phyloP scores from a whole-genome alignment of 805 yeast genomes.

The Brettanomyces custersianus region DNA sequence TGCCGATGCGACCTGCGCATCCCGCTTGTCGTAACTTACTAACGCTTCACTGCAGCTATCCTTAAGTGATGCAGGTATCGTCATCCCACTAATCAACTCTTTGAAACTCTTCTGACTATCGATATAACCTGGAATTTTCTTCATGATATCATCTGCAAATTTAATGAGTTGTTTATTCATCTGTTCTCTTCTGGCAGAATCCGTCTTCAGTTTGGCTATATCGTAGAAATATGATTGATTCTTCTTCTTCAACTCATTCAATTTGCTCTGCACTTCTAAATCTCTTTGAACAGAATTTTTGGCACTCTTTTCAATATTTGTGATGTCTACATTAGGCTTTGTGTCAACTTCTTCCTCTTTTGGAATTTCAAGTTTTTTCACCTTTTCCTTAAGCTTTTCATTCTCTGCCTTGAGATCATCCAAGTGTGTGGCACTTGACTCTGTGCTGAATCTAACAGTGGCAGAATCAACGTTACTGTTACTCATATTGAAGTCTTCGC shows the following conservation, averaged over 20 bases:
- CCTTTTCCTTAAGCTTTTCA: neutral
- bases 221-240: constrained; percentile 7
- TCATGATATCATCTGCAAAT: constrained; percentile 4
- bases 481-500: neutral
- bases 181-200: constrained; percentile 4
- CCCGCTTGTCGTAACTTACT: constrained; percentile 2
- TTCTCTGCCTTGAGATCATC: neutral
- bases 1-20: constrained; percentile 1
- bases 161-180: constrained; percentile 2
- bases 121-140: constrained; percentile 8
- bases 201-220: constrained; percentile 5
- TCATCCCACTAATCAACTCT: constrained; percentile 5
- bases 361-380: neutral
- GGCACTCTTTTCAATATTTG: too few species aligned
- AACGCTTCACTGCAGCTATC: constrained; percentile 5
- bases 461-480: neutral
- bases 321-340: too few species aligned
- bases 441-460: neutral
- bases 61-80: constrained; percentile 3
- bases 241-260: constrained; percentile 8
- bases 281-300: too few species aligned
- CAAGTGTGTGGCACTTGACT: neutral
- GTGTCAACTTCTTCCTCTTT: neutral
- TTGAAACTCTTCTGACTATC: constrained; percentile 4
- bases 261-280: neutral